phyloP scores from a whole-genome alignment of 768 basidiomycete genomes.

The Termitomyces sp. region DNA sequence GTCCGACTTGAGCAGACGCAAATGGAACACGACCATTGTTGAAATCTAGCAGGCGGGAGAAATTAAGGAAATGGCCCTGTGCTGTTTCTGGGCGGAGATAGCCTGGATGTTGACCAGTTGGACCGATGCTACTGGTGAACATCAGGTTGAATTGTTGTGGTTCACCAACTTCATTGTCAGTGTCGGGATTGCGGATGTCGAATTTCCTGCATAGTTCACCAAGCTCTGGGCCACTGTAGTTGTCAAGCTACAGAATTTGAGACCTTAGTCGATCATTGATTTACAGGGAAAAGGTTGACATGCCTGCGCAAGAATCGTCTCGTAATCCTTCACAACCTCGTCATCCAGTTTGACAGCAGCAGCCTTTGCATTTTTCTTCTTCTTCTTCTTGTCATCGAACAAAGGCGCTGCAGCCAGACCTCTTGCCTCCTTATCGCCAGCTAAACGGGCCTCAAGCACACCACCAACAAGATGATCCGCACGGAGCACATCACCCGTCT shows the following conservation, averaged over 20 bases:
- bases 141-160: constrained; percentile 98
- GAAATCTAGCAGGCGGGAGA: constrained; percentile 93
- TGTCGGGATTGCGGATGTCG: constrained; percentile 84
- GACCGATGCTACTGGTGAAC: constrained; percentile 97
- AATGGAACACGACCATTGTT: constrained; percentile 97
- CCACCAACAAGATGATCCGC: constrained; percentile 95
- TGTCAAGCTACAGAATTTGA: constrained; percentile 66
- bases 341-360: constrained; percentile 72
- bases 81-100: constrained; percentile 98
- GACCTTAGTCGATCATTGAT: not conserved
- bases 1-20: constrained; percentile 95
- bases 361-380: constrained; percentile 68
- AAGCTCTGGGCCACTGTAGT: constrained; percentile 85
- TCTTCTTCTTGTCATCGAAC: constrained; percentile 68
- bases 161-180: constrained; percentile 87
- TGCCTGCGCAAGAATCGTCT: constrained; percentile 84
- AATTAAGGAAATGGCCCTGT: constrained; percentile 98
- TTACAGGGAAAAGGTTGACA: constrained; percentile 18
- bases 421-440: constrained; percentile 86
- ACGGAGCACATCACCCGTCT: constrained; percentile 94
- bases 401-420: constrained; percentile 59
- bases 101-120: constrained; percentile 94
- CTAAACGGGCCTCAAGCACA: constrained; percentile 86
- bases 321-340: constrained; percentile 69
- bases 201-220: constrained; percentile 81